Evolutionary conservation across 78 protist genomes (phyloP), one percentile per base, ranked within the genome.

Genomic region (Emiliania huxleyi): DNA sequence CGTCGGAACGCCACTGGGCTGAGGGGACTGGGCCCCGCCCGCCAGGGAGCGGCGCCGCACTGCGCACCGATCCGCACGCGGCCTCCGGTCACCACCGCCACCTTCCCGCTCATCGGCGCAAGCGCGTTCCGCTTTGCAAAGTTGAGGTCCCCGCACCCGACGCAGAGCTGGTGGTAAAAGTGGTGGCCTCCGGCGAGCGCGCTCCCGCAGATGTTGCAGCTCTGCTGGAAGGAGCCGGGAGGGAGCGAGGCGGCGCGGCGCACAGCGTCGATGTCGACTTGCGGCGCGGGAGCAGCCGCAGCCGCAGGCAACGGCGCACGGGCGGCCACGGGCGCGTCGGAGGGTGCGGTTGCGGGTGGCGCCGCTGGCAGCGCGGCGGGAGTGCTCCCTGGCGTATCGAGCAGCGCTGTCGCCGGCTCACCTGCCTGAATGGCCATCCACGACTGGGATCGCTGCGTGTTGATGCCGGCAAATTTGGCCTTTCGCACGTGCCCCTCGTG

Each of bases 1-100:
- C n/a, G n/a, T n/a, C n/a, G n/a, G n/a, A n/a, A n/a, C n/a, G n/a
- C n/a, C n/a, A n/a, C n/a, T n/a, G n/a, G n/a, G n/a, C n/a, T n/a
- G n/a, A n/a, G n/a, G n/a, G n/a, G n/a, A n/a, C n/a, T n/a, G n/a
- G n/a, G n/a, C n/a, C n/a, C n/a, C n/a, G n/a, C n/a, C n/a, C n/a
- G n/a, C n/a, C n/a, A n/a, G n/a, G n/a, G n/a, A n/a, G 25, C 42
- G 0, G 77, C 69, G 11, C 79, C 95, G 38, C 56, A 73, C 87
- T 92, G 91, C 85, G 69, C 8, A 22, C 93, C 93, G 38, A 90
- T 90, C 22, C 55, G 69, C 46, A 90, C 84, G 38, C 93, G 93
- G 22, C 69, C 62, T 1, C 93, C 93, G 3, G 93, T 90, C n/a
- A 71, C 69, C 48, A 90, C 33, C 38, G 40, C 37, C 46, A 90